Evolutionary conservation across 2,329 filamentous ascomycete genomes (phyloP).

Genomic region (Sclerotinia subarctica): DNA sequence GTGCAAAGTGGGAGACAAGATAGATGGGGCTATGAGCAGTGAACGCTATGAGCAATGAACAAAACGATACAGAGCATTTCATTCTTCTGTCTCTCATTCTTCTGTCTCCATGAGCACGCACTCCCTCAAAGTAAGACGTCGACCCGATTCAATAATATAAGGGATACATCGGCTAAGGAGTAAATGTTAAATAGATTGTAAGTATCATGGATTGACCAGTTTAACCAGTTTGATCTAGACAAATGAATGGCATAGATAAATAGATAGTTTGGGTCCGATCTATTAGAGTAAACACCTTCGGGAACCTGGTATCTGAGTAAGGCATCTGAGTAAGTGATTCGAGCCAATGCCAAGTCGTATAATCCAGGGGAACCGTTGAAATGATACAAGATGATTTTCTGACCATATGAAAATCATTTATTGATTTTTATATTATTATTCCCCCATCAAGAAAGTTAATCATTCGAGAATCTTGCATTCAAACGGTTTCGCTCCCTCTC

Average conservation of each 20-base stretch:
- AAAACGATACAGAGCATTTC: not conserved
- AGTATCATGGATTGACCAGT: not conserved
- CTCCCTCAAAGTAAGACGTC: not conserved
- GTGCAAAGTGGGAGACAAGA: not conserved
- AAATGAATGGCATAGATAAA: not conserved
- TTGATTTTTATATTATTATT: conserved; percentile 9
- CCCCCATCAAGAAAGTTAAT: not conserved
- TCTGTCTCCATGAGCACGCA: not conserved
- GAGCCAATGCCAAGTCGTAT: not conserved
- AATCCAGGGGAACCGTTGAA: conserved; percentile 4
- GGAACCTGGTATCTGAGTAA: too few species aligned
- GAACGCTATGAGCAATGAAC: not conserved
- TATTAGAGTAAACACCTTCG: not conserved
- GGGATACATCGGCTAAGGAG: not conserved
- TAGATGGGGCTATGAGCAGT: not conserved
- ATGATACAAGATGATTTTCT: conserved; percentile 4
- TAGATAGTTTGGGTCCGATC: not conserved
- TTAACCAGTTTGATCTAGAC: not conserved
- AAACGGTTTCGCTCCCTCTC: not conserved
- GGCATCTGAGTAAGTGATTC: not conserved
- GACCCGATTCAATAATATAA: not conserved
- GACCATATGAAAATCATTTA: not conserved
- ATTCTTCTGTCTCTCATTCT: not conserved
- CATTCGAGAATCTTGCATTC: not conserved
- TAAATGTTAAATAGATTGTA: not conserved